Conservation (phyloP, 345 rosid species). For the Ceriops decandra region DNA sequence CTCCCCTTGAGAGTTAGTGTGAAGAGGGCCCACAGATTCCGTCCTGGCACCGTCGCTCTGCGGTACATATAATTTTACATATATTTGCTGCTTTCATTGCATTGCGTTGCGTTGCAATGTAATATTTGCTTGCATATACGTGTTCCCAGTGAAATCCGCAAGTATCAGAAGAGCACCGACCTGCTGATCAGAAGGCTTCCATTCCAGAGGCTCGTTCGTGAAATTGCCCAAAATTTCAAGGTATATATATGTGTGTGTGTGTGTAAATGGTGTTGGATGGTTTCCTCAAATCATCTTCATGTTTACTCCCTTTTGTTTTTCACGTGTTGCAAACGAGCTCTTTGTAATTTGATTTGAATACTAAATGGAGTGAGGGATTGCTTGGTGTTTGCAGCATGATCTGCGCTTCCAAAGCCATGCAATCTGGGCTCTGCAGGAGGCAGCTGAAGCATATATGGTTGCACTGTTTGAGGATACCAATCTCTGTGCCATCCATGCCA, state of each 20-base stretch:
- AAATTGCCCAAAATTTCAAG: conserved; percentile 13
- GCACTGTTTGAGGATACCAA: conserved; percentile 5
- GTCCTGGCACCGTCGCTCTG: conserved; percentile 1
- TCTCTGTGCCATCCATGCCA: conserved; percentile 4
- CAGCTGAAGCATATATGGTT: conserved; percentile 5
- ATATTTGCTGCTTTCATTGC: too few species aligned
- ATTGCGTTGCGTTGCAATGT: not conserved
- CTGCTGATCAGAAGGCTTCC: not conserved
- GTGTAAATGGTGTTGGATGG: not conserved
- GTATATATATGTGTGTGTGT: not conserved
- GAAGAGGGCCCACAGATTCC: conserved; percentile 3
- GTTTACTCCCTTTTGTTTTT: not conserved
- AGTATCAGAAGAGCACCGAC: conserved; percentile 2
- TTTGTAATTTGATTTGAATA: too few species aligned
- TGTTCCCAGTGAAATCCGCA: not conserved
- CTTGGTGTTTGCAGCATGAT: not conserved
- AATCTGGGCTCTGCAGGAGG: conserved; percentile 7
- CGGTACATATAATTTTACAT: not conserved
- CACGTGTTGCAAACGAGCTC: too few species aligned
- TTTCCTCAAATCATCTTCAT: not conserved
- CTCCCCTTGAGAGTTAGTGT: not conserved
- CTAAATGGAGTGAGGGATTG: too few species aligned
- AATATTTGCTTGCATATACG: not conserved
- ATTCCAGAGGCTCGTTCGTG: conserved; percentile 4
- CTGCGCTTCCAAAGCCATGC: conserved; percentile 10